Evolutionary conservation across 176 grass and related monocot genomes (phyloP), one percentile per base, ranked within the genome.

Genomic region (Saccharum officinarum): DNA sequence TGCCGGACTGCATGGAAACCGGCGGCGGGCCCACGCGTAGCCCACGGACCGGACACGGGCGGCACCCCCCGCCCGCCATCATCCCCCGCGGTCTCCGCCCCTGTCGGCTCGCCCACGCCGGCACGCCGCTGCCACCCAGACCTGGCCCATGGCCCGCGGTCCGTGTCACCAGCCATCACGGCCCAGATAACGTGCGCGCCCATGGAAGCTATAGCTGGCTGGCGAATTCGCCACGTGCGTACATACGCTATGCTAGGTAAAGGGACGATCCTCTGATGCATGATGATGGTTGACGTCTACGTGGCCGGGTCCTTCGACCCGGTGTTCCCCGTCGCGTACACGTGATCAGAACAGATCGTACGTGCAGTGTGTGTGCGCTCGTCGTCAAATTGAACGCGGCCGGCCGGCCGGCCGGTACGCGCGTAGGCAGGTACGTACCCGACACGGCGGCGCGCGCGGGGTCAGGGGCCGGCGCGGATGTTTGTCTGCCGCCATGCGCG

Each of bases 21-120:
- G 82, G 28, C 70, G 40, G 20, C 22, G 75, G 82, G 82, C 9
- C 81, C 80, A 79, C 67, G 33, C 42, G 67, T 70, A 71, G 80
- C 76, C 81, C 82, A 89, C 47, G 87, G 82, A 89, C 46, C 82
- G 60, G 46, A 85, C 76, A 36, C 34, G 34, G 34, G 34, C 34
- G 34, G 34, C 34, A 36, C 34, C 74, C 61, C 6, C 18, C 20
- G 18, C 20, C 17, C 18, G 8, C 52, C 54, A 57, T 63, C 34
- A 36, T 36, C 34, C 34, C 64, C 30, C 3, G 47, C 41, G 67
- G 67, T 84, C 80, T 18, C 37, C 17, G 7, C 40, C 69, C 44
- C n/a, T 42, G 78, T 54, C 69, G 57, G 76, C 22, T 46, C 26
- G 3, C 20, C 62, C 7, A 4, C 9, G 14, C 20, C 4, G 8